Base-by-base conservation (phyloP, 371 early-diverging fungal species). In the Haplosporangium sp. region DNA sequence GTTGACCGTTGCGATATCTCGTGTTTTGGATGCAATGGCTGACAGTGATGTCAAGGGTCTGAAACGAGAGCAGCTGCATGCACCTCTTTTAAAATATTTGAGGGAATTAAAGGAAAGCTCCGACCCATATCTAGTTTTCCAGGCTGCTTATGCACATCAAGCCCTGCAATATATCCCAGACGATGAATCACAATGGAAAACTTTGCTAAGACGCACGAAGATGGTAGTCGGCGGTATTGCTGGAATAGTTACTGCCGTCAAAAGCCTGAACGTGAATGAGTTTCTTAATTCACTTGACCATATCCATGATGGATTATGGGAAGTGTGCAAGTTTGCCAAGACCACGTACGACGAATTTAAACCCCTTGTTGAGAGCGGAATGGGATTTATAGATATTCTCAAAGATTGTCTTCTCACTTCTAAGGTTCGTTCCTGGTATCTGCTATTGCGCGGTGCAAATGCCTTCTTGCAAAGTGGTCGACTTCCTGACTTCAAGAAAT, bases 111-210 rank as follows among this genome's bases (percentile, higher is more conserved):
- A 50, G 13, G 53, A 20, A 1, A 61, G 61, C 52, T 3, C 60
- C 13, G 68, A 67, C 37, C 60, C 61, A 11, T 61, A 60, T 17
- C 11, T 67, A 0, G 15, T 19, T 19, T 52, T 39, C 44, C 61
- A 61, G 17, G 68, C 61, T 1, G 4, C 61, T 3, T 67, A 67
- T 27, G 68, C 68, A 4, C 61, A 13, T 9, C 68, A 67, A 27
- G 61, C 53, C 0, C 61, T 67, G 20, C 44, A 17, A 40, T 61
- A 40, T 52, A 13, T 67, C 10, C 39, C 52, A 3, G 53, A 67
- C 19, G 44, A 67, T 19, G 68, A 67, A 39, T 0, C 27, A 40
- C 50, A 2, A 7, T 48, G 4, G 38, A 15, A 5, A 10, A 52
- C 3, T 27, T 27, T 27, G 27, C 27, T 27, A 27, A 27, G 60